These are phyloP conservation scores for Macrolepiota fuliginosa DNA, from an alignment of 768 basidiomycete species.

Conservation along the genomic window DNA sequence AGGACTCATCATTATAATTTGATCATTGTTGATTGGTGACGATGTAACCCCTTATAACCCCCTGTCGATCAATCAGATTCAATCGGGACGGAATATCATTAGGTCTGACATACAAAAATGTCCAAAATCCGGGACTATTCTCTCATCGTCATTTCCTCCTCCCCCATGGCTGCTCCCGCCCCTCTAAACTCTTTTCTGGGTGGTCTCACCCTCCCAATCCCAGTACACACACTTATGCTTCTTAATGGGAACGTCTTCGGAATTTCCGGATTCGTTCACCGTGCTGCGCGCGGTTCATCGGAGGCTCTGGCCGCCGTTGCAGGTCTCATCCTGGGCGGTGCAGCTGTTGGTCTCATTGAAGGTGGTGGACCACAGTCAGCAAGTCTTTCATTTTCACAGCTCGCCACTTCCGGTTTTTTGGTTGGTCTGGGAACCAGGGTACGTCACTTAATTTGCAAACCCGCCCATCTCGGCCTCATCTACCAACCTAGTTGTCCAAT, in stretches of 20 bases:
- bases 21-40: too few species aligned
- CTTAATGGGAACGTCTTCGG: conserved; percentile 59
- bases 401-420: conserved; percentile 49
- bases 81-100: background rate
- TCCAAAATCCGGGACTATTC: background rate
- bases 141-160: background rate
- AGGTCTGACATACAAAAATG: background rate
- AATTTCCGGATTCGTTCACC: conserved; percentile 60
- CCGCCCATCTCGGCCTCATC: conserved; percentile 8
- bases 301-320: conserved; percentile 40
- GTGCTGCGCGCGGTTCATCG: conserved; percentile 39
- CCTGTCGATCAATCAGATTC: background rate
- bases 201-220: conserved; percentile 48
- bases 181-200: conserved; percentile 55
- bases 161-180: conserved; percentile 37
- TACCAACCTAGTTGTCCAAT: conserved; percentile 42
- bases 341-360: conserved; percentile 40
- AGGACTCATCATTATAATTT: too few species aligned
- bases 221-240: conserved; percentile 49
- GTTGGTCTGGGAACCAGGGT: conserved; percentile 62
- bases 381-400: conserved; percentile 23
- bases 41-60: background rate
- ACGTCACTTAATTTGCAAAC: background rate
- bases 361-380: conserved; percentile 26
- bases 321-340: conserved; percentile 51